phyloP scores from a whole-genome alignment of 805 yeast genomes.

The Brettanomyces custersianus region DNA sequence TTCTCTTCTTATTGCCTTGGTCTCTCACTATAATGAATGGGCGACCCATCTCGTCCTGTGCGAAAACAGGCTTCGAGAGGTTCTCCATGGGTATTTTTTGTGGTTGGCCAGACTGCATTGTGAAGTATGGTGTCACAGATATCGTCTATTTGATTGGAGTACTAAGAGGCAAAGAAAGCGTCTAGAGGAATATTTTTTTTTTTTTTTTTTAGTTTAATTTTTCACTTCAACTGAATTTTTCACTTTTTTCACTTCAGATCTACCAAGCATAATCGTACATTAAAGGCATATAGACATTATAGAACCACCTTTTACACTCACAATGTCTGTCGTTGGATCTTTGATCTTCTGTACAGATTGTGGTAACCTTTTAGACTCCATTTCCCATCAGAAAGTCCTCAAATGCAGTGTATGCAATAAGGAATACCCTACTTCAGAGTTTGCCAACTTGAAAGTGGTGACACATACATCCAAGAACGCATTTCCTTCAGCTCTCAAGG shows the following conservation, averaged over 20 bases:
- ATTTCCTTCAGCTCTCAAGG: constrained; percentile 76
- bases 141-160: too few relatives aligned
- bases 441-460: constrained; percentile 73
- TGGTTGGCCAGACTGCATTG: constrained; percentile 3
- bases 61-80: constrained; percentile 95
- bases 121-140: too few relatives aligned
- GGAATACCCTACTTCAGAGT: constrained; percentile 36
- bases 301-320: neutral
- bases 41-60: constrained; percentile 98
- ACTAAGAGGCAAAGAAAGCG: too few relatives aligned
- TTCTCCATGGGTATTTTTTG: constrained; percentile 62
- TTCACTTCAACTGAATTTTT: neutral
- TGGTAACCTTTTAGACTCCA: constrained; percentile 79
- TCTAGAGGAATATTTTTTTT: constrained; percentile 6
- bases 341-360: constrained; percentile 89
- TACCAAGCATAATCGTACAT: neutral
- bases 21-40: constrained; percentile 97
- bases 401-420: constrained; percentile 29
- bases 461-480: constrained; percentile 89
- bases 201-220: neutral
- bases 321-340: constrained; percentile 92
- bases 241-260: neutral
- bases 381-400: constrained; percentile 29
- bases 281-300: neutral
- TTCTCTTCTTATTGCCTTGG: constrained; percentile 39